Conservation (phyloP, 2,329 filamentous ascomycete genomes). For the Cladophialophora yegresii region DNA sequence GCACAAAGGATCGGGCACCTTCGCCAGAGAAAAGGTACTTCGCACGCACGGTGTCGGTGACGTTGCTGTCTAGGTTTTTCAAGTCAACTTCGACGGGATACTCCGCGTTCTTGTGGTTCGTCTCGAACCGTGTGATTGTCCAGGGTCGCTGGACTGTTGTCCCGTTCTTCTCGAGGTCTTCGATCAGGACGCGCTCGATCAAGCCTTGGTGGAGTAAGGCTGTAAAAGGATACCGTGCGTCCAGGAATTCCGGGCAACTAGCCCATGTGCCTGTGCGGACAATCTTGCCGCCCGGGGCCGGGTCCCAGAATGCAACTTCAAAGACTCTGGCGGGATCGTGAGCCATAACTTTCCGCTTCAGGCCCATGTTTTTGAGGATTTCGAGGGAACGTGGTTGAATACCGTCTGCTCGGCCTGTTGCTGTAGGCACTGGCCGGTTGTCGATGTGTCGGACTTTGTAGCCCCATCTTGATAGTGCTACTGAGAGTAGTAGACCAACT, state of each 20-base stretch:
- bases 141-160: conserved; percentile 60
- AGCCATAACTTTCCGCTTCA: conserved; percentile 86
- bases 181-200: conserved; percentile 64
- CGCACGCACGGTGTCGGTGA: conserved; percentile 64
- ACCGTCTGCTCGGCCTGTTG: conserved; percentile 84
- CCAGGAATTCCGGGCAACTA: conserved; percentile 80
- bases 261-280: conserved; percentile 71
- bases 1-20: conserved; percentile 62
- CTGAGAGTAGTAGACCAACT: conserved; percentile 82
- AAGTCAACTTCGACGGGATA: conserved; percentile 82
- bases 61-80: conserved; percentile 72
- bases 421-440: conserved; percentile 80
- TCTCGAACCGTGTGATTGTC: conserved; percentile 63
- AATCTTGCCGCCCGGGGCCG: conserved; percentile 57
- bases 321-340: conserved; percentile 84
- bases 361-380: conserved; percentile 81
- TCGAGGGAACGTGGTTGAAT: conserved; percentile 89
- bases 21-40: conserved; percentile 67
- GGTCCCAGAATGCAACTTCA: conserved; percentile 68
- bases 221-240: conserved; percentile 65
- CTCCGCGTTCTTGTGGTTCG: conserved; percentile 61
- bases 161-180: conserved; percentile 62
- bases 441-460: conserved; percentile 96
- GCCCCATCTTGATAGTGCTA: conserved; percentile 85
- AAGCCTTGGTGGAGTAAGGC: conserved; percentile 64